Percentiles rank a stretch among this genome's conserved stretches.
These are phyloP conservation scores for Cornus kousa DNA, from an alignment of 148 eudicot species.

Conservation along the genomic window DNA sequence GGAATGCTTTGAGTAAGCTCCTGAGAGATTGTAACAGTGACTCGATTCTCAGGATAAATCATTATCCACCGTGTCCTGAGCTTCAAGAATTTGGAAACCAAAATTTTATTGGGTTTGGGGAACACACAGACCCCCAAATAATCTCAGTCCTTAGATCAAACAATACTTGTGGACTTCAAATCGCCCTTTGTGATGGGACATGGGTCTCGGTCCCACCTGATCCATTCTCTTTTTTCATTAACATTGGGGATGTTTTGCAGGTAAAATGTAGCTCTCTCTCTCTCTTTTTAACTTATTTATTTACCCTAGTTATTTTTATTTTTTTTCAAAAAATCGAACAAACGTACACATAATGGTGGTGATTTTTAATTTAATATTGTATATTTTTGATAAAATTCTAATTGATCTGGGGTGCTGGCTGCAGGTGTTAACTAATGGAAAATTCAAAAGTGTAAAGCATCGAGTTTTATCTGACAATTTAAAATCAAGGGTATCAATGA, in stretches of 20 bases:
- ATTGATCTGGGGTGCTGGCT: too few species aligned
- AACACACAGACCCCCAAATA: conserved; percentile 1
- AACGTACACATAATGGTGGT: too few species aligned
- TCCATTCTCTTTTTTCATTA: conserved; percentile 51
- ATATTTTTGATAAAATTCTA: too few species aligned
- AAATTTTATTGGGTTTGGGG: conserved; percentile 37
- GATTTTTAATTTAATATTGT: too few species aligned
- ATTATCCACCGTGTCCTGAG: conserved; percentile 45
- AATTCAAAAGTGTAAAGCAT: too few species aligned
- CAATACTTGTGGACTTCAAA: conserved; percentile 46
- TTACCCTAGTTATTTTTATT: neutral
- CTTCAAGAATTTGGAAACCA: conserved; percentile 20
- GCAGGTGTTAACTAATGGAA: too few species aligned
- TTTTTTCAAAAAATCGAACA: neutral
- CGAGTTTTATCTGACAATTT: too few species aligned
- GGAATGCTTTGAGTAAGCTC: conserved; percentile 23
- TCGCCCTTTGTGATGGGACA: conserved; percentile 36
- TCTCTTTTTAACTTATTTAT: neutral
- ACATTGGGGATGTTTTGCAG: conserved; percentile 56
- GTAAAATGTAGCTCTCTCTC: conserved; percentile 2
- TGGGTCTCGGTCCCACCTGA: conserved; percentile 72
- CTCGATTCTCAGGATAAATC: conserved; percentile 41
- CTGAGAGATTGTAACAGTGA: conserved; percentile 42
- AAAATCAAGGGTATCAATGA: too few species aligned
- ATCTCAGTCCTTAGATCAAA: conserved; percentile 36